phyloP scores from a whole-genome alignment of 2,329 filamentous ascomycete species.

The Trichoderma koningiopsis region DNA sequence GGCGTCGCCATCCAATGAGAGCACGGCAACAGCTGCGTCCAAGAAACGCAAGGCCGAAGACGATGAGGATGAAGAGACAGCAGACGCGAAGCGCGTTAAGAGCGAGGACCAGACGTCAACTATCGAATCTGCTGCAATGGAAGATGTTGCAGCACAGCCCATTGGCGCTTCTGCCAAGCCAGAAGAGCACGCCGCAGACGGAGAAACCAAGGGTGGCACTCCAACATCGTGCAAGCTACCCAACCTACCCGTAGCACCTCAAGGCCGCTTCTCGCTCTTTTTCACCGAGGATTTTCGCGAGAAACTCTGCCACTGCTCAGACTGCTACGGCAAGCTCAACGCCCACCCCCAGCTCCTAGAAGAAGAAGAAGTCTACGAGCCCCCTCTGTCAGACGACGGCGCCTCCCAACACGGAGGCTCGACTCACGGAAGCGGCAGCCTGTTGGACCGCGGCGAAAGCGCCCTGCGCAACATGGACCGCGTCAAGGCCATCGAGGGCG shows the following conservation, averaged over 20 bases:
- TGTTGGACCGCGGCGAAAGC: slow-evolving; percentile 90
- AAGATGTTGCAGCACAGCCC: neutral
- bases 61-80: slow-evolving; percentile 41
- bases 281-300: slow-evolving; percentile 77
- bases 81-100: slow-evolving; percentile 56
- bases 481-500: slow-evolving; percentile 89
- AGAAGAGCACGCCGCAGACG: slow-evolving; percentile 20
- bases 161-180: neutral
- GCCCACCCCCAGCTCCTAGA: slow-evolving; percentile 81
- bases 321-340: slow-evolving; percentile 75
- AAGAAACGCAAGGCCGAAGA: slow-evolving; percentile 71
- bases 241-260: slow-evolving; percentile 58
- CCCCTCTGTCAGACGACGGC: slow-evolving; percentile 73
- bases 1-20: slow-evolving; percentile 5
- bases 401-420: slow-evolving; percentile 57
- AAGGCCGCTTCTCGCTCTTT: slow-evolving; percentile 76
- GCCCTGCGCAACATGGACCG: slow-evolving; percentile 90
- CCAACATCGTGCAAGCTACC: slow-evolving; percentile 58
- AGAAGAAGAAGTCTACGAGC: slow-evolving; percentile 93
- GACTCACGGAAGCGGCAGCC: slow-evolving; percentile 72
- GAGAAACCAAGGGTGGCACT: neutral
- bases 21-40: slow-evolving; percentile 30
- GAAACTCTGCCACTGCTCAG: slow-evolving; percentile 76
- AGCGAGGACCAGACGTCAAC: slow-evolving; percentile 40
- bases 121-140: slow-evolving; percentile 7